phyloP scores from a whole-genome alignment of 169 alveolate species.

The Neospora caninum region DNA sequence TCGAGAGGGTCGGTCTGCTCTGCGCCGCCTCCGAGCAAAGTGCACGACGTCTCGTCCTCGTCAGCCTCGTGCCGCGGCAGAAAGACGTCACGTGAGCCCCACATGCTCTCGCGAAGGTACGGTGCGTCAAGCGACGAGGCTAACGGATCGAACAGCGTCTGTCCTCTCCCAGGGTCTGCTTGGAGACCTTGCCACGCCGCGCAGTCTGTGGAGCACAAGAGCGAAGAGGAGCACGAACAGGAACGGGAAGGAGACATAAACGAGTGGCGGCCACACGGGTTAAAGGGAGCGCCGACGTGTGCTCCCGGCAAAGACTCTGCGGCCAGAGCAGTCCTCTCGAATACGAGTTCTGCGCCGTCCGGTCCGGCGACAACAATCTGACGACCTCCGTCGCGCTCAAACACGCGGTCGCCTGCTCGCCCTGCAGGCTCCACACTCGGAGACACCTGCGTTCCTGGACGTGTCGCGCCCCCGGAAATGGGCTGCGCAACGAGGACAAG shows the following conservation, averaged over 20 bases:
- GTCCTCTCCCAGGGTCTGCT: no score
- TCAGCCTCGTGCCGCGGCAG: not conserved
- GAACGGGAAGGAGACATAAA: not conserved
- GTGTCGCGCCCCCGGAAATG: no score
- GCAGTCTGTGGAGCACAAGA: no score
- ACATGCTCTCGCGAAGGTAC: no score
- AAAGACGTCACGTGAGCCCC: not conserved
- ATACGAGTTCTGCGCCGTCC: not conserved
- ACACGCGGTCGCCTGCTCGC: slow-evolving; percentile 11
- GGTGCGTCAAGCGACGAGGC: no score
- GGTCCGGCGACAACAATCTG: not conserved
- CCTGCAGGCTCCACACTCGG: not conserved
- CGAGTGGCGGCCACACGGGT: not conserved
- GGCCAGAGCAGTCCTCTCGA: not conserved
- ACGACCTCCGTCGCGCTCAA: slow-evolving; percentile 2
- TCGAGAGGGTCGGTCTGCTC: not conserved
- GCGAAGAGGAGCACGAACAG: not conserved
- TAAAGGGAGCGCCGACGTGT: no score
- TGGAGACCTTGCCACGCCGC: no score
- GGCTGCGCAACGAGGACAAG: no score
- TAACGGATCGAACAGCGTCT: no score
- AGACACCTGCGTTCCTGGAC: no score
- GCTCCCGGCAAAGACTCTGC: not conserved
- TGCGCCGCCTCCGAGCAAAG: not conserved
- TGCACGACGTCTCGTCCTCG: not conserved